Base-by-base conservation (phyloP, 805 yeast genomes). In the Candida easanensis region DNA sequence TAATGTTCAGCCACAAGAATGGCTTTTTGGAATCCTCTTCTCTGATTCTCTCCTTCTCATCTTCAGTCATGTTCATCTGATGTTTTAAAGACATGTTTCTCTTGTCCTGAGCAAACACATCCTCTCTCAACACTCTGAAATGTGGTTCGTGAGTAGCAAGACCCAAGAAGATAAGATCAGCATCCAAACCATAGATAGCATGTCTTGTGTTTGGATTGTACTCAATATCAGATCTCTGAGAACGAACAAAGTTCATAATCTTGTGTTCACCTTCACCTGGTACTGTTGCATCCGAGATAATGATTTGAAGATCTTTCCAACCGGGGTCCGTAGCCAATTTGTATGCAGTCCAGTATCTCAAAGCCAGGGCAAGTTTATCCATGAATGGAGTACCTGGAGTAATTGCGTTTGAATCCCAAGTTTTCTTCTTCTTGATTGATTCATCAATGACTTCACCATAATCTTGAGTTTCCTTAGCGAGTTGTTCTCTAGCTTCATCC, bases 231-330 rank as follows among this genome's bases (percentile, higher is more conserved):
- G 84, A 77, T 53, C 98, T 74, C 62, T 90, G 98, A 33, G 87
- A 78, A 58, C 99, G 79, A 44, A 93, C 85, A 61, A 90, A 93
- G 57, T 85, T 89, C 99, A 93, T 93, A 55, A 93, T 83, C 64
- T 93, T 91, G 68, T 91, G 98, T 68, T 91, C 98, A 66, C 98
- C 98, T 71, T 91, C 98, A 54, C 98, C 98, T 3, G 98, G 98
- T 16, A 88, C 97, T 63, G 90, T 96, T 57, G 88, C 97, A 28
- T 97, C 98, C 41, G 93, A 84, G 48, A 91, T 73, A 23, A 91
- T 73, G 47, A 91, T 75, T 42, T 85, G 76, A 40, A 88, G 72
- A 40, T 77, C 75, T 51, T 85, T 84, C 98, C 98, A 91, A 42
- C 81, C 78, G 11, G 90, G 69, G 60, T 91, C 98, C 39, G 85